These are phyloP conservation scores for Amanita rubescens DNA, from an alignment of 768 basidiomycete species.

Conservation along the genomic window DNA sequence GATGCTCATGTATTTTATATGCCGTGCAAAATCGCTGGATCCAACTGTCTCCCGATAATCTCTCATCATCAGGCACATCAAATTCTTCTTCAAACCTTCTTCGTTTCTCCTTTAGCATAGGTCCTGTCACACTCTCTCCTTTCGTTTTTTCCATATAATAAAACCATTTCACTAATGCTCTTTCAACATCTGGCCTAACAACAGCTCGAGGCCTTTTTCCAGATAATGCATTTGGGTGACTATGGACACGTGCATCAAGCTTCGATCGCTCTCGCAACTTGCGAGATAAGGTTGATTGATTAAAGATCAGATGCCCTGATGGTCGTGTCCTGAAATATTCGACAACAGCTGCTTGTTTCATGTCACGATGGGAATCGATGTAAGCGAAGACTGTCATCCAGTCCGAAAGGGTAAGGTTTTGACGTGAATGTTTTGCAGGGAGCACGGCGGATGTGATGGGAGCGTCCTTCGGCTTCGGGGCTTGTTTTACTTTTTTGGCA, in stretches of 20 bases:
- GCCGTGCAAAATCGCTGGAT: not conserved
- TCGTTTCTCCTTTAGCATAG: constrained; percentile 1
- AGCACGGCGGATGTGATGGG: no score
- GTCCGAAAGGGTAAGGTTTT: constrained; percentile 17
- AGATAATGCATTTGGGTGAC: constrained; percentile 20
- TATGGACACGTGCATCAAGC: not conserved
- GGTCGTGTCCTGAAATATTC: not conserved
- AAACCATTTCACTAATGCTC: not conserved
- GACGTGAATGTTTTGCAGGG: no score
- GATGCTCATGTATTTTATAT: not conserved
- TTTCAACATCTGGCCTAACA: not conserved
- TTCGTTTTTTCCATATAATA: not conserved
- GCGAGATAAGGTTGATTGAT: not conserved
- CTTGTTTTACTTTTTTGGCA: no score
- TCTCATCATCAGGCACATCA: not conserved
- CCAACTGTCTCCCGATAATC: not conserved
- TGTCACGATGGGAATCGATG: constrained; percentile 13
- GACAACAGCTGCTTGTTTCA: constrained; percentile 16
- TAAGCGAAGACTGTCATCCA: constrained; percentile 19
- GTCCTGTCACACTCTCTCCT: not conserved
- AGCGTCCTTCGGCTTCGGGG: no score
- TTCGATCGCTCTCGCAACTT: not conserved
- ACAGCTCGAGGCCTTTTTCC: not conserved
- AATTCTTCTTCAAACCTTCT: not conserved
- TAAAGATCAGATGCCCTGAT: not conserved